Percentiles rank a stretch among this genome's conserved stretches.
Conservation (phyloP, 2,329 filamentous ascomycete genomes). For the Monilinia polystroma region DNA sequence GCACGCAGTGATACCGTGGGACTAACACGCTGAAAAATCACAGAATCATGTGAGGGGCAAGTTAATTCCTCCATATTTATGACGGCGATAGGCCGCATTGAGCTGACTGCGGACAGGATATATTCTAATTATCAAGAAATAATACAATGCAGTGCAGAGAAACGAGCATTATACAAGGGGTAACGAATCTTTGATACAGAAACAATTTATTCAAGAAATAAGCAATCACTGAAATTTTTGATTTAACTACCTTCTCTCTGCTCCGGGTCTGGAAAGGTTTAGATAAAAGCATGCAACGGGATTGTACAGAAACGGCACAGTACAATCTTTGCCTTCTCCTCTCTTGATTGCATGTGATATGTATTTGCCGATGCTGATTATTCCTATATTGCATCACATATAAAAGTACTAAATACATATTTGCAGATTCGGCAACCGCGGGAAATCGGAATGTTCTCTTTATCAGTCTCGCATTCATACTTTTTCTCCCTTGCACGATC, state of each 20-base stretch:
- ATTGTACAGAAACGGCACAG: conserved; percentile 20
- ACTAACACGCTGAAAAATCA: conserved; percentile 3
- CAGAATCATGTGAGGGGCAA: conserved; percentile 14
- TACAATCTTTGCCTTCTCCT: conserved; percentile 13
- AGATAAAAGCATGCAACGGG: conserved; percentile 22
- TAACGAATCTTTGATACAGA: background rate
- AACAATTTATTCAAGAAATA: conserved; percentile 12
- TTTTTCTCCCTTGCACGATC: background rate
- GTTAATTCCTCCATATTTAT: background rate
- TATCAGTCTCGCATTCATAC: conserved; percentile 1
- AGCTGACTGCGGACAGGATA: background rate
- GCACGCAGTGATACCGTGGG: conserved; percentile 3
- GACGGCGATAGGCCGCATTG: conserved; percentile 7
- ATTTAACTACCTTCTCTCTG: background rate
- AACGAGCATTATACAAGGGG: background rate
- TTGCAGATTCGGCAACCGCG: conserved; percentile 1
- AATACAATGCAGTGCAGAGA: background rate
- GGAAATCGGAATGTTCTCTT: conserved; percentile 18
- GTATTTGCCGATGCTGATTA: conserved; percentile 4
- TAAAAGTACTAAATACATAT: background rate
- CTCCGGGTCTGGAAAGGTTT: background rate
- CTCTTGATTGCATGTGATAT: conserved; percentile 19
- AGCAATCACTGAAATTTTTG: background rate
- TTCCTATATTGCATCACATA: conserved; percentile 20
- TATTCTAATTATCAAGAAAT: background rate